Evolutionary conservation across 1,284 basidiomycete genomes (phyloP), one percentile per base, ranked within the genome.

Genomic region (Naganishia sp.): DNA sequence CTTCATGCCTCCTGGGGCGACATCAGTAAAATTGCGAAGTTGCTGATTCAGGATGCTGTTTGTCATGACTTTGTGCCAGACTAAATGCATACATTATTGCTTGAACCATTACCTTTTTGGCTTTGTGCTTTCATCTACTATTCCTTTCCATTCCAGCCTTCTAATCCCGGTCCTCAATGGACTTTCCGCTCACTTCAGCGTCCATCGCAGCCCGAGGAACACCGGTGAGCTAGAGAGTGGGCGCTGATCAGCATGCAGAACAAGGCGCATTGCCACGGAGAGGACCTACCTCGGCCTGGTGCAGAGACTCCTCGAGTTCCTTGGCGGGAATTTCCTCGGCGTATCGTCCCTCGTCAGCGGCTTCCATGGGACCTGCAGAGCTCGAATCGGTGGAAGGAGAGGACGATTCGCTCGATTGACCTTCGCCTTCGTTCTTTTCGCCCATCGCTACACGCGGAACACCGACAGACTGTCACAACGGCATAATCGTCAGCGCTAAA

Each of bases 211-310:
- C 58, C 50, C 58, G 47, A 23, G 58, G 58, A 42, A 61, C 58
- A 51, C 47, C 58, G 15, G 50, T 47, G 11, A 25, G 23, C 58
- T 61, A 61, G 6, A 11, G 10, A 1, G 13, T 31, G 3, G 18
- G 25, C 21, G 15, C 1, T 23, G 10, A 25, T 61, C n/a, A 51
- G 47, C 15, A 49, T 21, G 11, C 13, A 6, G 5, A 3, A 18
- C 23, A 41, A 31, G 18, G 21, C 17, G 3, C 6, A 41, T 9
- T 21, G 32, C 9, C 31, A 32, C 18, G 18, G 6, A 9, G n/a
- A 18, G 43, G 5, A 41, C 70, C 62, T 47, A 73, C 72, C 65
- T 69, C 71, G 50, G 72, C 71, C 55, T 70, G 70, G 18, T 69
- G 50, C 45, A 73, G 55, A 32, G 64, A 66, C 18, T 66, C 41